Conservation (phyloP, 331 rosid species). For the Spiraea crenata region DNA sequence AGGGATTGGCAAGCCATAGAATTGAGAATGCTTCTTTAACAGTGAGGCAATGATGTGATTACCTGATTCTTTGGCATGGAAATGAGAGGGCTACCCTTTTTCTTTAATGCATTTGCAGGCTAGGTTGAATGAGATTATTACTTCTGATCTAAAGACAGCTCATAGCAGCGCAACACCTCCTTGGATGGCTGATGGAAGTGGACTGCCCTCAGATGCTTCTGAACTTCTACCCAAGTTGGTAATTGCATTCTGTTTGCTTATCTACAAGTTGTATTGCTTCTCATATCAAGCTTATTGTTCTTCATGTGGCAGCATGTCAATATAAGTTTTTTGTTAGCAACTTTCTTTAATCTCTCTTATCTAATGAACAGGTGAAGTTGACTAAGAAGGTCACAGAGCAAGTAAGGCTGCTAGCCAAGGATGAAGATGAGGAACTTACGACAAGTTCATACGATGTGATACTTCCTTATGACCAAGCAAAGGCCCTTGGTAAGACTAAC, state of each 20-base stretch:
- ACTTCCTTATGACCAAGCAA: slow-evolving; percentile 98
- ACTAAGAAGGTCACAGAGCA: slow-evolving; percentile 98
- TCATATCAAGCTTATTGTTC: not conserved
- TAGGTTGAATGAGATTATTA: slow-evolving; percentile 72
- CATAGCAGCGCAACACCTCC: slow-evolving; percentile 51
- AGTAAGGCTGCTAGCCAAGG: slow-evolving; percentile 80
- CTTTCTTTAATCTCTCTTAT: slow-evolving; percentile 13
- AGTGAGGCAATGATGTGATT: not conserved
- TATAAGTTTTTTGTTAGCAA: not conserved
- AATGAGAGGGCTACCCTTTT: not conserved
- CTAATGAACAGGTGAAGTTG: slow-evolving; percentile 57
- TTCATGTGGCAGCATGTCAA: not conserved
- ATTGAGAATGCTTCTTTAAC: not conserved
- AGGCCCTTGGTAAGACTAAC: slow-evolving; percentile 94
- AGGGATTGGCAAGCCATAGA: not conserved
- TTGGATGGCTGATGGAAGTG: slow-evolving; percentile 90
- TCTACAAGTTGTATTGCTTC: not conserved
- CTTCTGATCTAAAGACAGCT: slow-evolving; percentile 40
- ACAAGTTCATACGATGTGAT: slow-evolving; percentile 62
- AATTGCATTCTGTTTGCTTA: slow-evolving; percentile 23
- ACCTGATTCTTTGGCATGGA: not conserved
- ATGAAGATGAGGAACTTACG: slow-evolving; percentile 73
- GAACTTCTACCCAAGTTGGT: slow-evolving; percentile 87
- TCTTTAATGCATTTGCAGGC: slow-evolving; percentile 48
- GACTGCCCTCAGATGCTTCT: slow-evolving; percentile 73